phyloP scores from a whole-genome alignment of 768 basidiomycete species.

The Pisolithus sp. region DNA sequence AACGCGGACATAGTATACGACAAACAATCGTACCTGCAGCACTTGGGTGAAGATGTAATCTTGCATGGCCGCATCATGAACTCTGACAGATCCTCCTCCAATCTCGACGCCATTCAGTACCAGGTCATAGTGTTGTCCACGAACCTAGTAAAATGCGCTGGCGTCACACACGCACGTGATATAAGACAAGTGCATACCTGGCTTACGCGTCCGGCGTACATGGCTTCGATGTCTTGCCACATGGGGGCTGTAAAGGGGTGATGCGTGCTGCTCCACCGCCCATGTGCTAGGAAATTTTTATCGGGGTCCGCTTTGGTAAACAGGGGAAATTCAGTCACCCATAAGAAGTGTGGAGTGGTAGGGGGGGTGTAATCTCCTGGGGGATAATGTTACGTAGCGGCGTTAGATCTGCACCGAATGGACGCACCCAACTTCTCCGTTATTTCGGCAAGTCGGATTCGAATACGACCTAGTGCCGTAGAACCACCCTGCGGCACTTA shows the following conservation, averaged over 20 bases:
- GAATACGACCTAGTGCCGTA: constrained; percentile 68
- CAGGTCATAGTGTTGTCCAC: constrained; percentile 95
- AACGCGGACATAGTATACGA: constrained; percentile 3
- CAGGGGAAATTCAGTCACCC: constrained; percentile 94
- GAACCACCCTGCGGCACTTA: constrained; percentile 64
- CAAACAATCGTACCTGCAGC: constrained; percentile 53
- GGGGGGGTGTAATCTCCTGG: constrained; percentile 54
- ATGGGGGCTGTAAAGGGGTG: constrained; percentile 97
- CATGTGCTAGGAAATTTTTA: constrained; percentile 79
- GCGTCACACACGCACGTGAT: constrained; percentile 2
- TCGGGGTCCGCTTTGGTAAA: constrained; percentile 84
- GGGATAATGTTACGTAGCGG: constrained; percentile 11
- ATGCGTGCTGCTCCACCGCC: constrained; percentile 88
- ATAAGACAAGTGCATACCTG: constrained; percentile 31
- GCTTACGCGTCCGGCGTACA: constrained; percentile 66
- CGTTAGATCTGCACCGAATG: constrained; percentile 6
- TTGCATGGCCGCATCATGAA: constrained; percentile 86
- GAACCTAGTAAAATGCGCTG: constrained; percentile 44
- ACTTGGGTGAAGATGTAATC: constrained; percentile 72
- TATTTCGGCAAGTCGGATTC: constrained; percentile 58
- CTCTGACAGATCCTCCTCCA: constrained; percentile 88
- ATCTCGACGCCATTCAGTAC: constrained; percentile 92
- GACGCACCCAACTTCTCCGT: constrained; percentile 58
- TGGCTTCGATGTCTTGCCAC: constrained; percentile 75
- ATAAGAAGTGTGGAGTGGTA: constrained; percentile 72